These are phyloP conservation scores for Lecanicillium sp. DNA, from an alignment of 2,329 filamentous ascomycete genomes.

Conservation along the genomic window DNA sequence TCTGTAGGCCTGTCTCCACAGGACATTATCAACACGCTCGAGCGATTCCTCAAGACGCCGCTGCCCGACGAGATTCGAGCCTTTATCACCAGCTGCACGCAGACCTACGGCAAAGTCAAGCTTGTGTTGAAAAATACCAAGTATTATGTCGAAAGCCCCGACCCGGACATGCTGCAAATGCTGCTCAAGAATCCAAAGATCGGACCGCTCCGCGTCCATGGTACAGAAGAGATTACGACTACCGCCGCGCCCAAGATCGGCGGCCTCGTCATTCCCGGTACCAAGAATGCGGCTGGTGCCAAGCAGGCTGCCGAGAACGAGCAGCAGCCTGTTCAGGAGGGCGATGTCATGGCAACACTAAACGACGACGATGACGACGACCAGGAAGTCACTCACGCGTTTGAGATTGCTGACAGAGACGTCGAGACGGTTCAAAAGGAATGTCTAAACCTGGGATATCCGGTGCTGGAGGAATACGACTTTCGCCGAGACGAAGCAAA, in stretches of 20 bases:
- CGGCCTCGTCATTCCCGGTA: slow-evolving; percentile 86
- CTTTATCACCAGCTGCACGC: slow-evolving; percentile 75
- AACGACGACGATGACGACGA: slow-evolving; percentile 87
- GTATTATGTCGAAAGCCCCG: slow-evolving; percentile 89
- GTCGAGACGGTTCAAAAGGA: slow-evolving; percentile 86
- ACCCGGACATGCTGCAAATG: slow-evolving; percentile 77
- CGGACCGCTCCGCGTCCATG: slow-evolving; percentile 69
- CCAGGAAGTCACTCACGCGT: slow-evolving; percentile 82
- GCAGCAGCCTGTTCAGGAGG: slow-evolving; percentile 49
- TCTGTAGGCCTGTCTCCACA: slow-evolving; percentile 85
- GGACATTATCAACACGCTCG: slow-evolving; percentile 85
- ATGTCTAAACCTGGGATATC: slow-evolving; percentile 79
- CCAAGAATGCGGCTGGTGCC: slow-evolving; percentile 84
- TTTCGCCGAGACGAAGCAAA: slow-evolving; percentile 89
- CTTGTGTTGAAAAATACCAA: slow-evolving; percentile 91
- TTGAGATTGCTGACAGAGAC: slow-evolving; percentile 76
- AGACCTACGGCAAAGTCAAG: slow-evolving; percentile 92
- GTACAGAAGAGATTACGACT: slow-evolving; percentile 65
- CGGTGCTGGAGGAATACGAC: slow-evolving; percentile 93
- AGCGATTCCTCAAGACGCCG: slow-evolving; percentile 82
- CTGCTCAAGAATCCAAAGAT: slow-evolving; percentile 83
- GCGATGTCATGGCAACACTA: slow-evolving; percentile 64
- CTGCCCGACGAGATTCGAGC: slow-evolving; percentile 73
- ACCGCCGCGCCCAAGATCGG: slow-evolving; percentile 81
- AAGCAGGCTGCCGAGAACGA: slow-evolving; percentile 59